Evolutionary conservation across 441 rosid species (phyloP), one percentile per base, ranked within the genome.

Genomic region (Breynia disticha): DNA sequence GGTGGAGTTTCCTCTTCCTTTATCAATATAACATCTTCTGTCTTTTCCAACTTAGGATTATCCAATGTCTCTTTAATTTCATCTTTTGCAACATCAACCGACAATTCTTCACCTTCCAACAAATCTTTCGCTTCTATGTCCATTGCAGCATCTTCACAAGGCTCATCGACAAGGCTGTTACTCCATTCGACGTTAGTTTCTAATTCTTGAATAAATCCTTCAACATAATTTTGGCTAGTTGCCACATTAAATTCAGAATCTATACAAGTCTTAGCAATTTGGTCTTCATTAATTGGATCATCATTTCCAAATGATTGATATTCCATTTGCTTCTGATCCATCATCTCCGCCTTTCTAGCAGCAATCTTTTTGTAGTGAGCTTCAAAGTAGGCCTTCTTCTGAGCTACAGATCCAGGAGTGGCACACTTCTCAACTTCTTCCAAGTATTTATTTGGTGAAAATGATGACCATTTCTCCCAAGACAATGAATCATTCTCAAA

Each of bases 341-440:
- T 55, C 39, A 79, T 72, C 70, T 86, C 93, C 32, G 95, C 90
- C 74, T 93, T 88, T 61, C 75, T 79, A 19, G 89, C 85, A 55
- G 97, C 91, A 57, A 93, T 82, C 73, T 80, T 88, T 75, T 80
- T 86, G 77, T 93, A 88, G 67, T 88, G 98, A 46, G 93, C 95
- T 78, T 93, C 98, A 48, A 93, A 93, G 69, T 86, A 93, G 53
- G 98, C 97, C 57, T 72, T 85, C 65, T 93, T 93, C 67, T 81
- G 74, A 66, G 98, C 98, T 17, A 93, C 98, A 21, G 98, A 88
- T 37, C 98, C 98, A 35, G 95, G 95, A 12, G 97, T 81, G 15
- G 98, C 95, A 74, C 86, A 93, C 75, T 86, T 93, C 60, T 76
- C 98, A 28, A 88, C 96, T 71, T 88, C 98, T 73, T 93, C 98